phyloP scores from a whole-genome alignment of 805 yeast species.

The Brettanomyces nanus region DNA sequence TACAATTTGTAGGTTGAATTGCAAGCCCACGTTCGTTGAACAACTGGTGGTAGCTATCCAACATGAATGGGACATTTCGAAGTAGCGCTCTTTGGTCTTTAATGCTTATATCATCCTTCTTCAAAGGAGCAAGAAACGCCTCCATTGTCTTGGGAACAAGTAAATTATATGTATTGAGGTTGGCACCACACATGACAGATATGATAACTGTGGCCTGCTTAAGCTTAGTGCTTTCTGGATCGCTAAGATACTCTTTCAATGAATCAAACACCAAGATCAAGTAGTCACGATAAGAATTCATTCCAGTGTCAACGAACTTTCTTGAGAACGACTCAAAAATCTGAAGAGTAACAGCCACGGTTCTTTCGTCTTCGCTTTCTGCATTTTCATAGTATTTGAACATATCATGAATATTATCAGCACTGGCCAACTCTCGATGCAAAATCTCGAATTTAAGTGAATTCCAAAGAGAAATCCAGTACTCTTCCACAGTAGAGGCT shows the following conservation, averaged over 20 bases:
- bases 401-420: conserved; percentile 20
- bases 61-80: conserved; percentile 50
- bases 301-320: conserved; percentile 13
- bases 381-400: conserved; percentile 24
- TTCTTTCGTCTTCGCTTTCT: conserved; percentile 25
- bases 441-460: conserved; percentile 84
- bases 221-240: conserved; percentile 42
- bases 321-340: conserved; percentile 37
- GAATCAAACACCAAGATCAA: conserved; percentile 4
- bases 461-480: conserved; percentile 78
- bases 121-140: conserved; percentile 28
- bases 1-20: conserved; percentile 23
- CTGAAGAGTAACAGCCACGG: conserved; percentile 33
- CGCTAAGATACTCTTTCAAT: conserved; percentile 33
- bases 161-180: conserved; percentile 36
- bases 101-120: conserved; percentile 31
- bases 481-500: conserved; percentile 37
- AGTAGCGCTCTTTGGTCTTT: conserved; percentile 53
- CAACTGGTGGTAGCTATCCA: conserved; percentile 41
- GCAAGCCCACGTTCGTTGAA: conserved; percentile 21
- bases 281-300: conserved; percentile 9
- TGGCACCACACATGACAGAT: conserved; percentile 44
- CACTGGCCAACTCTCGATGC: conserved; percentile 49
- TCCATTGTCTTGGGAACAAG: conserved; percentile 42
- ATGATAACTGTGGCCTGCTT: conserved; percentile 59